Conservation (phyloP, 768 basidiomycete species). For the Rhodosporidiobolus odoratus region DNA sequence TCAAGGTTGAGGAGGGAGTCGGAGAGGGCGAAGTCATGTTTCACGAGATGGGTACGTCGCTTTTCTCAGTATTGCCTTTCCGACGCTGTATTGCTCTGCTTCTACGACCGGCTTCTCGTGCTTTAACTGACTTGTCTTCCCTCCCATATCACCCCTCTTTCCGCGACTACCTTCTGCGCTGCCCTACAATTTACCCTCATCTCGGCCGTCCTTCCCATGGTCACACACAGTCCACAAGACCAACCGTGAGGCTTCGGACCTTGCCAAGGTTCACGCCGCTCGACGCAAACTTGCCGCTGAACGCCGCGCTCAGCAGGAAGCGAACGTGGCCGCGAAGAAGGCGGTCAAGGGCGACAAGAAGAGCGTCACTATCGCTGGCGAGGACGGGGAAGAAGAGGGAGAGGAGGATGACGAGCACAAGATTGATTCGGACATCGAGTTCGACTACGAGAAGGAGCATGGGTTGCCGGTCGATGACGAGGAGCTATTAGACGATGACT, state of each 20-base stretch:
- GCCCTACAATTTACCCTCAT: not conserved
- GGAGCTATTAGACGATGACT: slow-evolving; percentile 41
- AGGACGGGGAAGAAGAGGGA: slow-evolving; percentile 40
- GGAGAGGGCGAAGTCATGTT: slow-evolving; percentile 91
- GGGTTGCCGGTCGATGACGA: slow-evolving; percentile 46
- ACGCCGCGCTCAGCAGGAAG: slow-evolving; percentile 80
- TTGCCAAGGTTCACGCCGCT: slow-evolving; percentile 64
- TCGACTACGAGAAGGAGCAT: slow-evolving; percentile 43
- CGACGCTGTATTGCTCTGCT: too few relatives aligned
- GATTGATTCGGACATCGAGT: slow-evolving; percentile 41
- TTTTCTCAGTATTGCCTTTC: not conserved
- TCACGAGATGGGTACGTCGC: slow-evolving; percentile 78
- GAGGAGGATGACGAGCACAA: slow-evolving; percentile 45
- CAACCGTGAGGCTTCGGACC: slow-evolving; percentile 39
- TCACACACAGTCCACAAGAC: slow-evolving; percentile 71
- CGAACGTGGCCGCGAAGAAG: slow-evolving; percentile 81
- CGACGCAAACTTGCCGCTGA: slow-evolving; percentile 70
- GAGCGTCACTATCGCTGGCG: slow-evolving; percentile 37
- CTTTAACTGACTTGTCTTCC: not conserved
- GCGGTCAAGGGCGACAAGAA: slow-evolving; percentile 46
- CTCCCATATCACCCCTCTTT: not conserved
- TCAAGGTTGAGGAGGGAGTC: slow-evolving; percentile 90
- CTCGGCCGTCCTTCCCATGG: not conserved
- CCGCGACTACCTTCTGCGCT: not conserved
- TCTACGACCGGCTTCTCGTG: too few relatives aligned